phyloP scores from a whole-genome alignment of 768 basidiomycete species.

The Serpula lacrymans region DNA sequence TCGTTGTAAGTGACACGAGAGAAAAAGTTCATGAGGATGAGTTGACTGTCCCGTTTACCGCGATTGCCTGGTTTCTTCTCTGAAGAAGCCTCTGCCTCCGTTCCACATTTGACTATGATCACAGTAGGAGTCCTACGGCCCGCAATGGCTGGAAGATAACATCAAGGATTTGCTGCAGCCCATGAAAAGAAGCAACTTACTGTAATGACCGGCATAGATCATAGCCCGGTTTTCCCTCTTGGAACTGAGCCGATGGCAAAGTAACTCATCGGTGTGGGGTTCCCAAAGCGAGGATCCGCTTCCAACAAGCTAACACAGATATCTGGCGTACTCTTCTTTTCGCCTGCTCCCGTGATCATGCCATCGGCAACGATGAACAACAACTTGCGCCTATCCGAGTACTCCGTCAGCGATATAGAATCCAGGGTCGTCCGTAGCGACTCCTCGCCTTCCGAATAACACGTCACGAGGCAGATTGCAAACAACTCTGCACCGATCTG shows the following conservation, averaged over 20 bases:
- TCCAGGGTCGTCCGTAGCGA: slow-evolving; percentile 90
- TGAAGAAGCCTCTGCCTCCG: slow-evolving; percentile 71
- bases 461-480: slow-evolving; percentile 92
- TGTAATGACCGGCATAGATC: slow-evolving; percentile 99
- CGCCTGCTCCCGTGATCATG: slow-evolving; percentile 97
- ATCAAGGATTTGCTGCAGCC: slow-evolving; percentile 1
- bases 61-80: slow-evolving; percentile 98
- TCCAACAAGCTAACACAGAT: slow-evolving; percentile 91
- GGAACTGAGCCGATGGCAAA: slow-evolving; percentile 79
- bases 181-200: slow-evolving; percentile 47
- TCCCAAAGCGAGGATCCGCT: slow-evolving; percentile 92
- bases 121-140: slow-evolving; percentile 92
- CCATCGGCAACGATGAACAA: slow-evolving; percentile 95
- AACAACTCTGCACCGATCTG: slow-evolving; percentile 96
- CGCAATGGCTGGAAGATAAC: slow-evolving; percentile 53
- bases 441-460: slow-evolving; percentile 96
- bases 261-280: slow-evolving; percentile 94
- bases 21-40: slow-evolving; percentile 99
- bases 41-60: slow-evolving; percentile 97
- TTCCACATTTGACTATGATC: slow-evolving; percentile 95
- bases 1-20: slow-evolving; percentile 99
- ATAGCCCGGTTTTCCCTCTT: slow-evolving; percentile 93
- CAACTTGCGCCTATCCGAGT: slow-evolving; percentile 90
- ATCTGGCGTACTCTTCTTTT: slow-evolving; percentile 94
- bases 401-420: slow-evolving; percentile 86